Base-by-base conservation (phyloP, 2,329 filamentous ascomycete species). In the Neofusicoccum umdonicola region DNA sequence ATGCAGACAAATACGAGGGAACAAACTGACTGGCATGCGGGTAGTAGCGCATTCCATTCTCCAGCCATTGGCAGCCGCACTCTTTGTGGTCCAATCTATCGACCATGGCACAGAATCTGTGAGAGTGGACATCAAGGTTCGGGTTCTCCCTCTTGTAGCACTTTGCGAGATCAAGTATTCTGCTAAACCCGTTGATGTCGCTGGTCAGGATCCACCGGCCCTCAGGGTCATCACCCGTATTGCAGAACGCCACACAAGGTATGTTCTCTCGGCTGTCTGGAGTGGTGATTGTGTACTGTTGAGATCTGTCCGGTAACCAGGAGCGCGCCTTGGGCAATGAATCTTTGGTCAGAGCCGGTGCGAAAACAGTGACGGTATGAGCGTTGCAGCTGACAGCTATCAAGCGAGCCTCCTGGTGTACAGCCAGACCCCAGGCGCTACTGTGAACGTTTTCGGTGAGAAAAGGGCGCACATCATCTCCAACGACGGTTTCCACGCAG, bases 361-460 rank as follows among this genome's bases (percentile, higher is more conserved):
- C 85, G 69, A 87, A 85, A 0, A 90, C 80, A 3, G 81, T 84
- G 34, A 90, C 83, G 15, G 79, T 71, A 22, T 82, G 80, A 0
- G 83, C 85, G 73, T 99, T 99, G 0, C 91, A 88, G 70, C 90
- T 91, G 44, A 96, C 89, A 0, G 94, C 95, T 67, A 99, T 90
- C 67, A 97, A 81, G 0, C 93, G 87, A n/a, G 91, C 92, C 67
- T 88, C 81, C 67, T 87, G 84, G 74, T 98, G 94, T 11, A 97
- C 84, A 7, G 92, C 90, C 54, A 97, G 78, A 0, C 94, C 95
- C 95, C 95, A 99, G 2, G 93, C 94, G 66, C 91, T 94, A 27
- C 78, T 80, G 1, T 86, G 86, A 2, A 97, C 92, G 72, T 90
- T 93, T 42, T 90, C 85, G 65, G 87, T 86, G 65, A 97, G 91